Evolutionary conservation across 2,329 filamentous ascomycete genomes (phyloP), one percentile per base, ranked within the genome.

Genomic region (Fusarium foetens): DNA sequence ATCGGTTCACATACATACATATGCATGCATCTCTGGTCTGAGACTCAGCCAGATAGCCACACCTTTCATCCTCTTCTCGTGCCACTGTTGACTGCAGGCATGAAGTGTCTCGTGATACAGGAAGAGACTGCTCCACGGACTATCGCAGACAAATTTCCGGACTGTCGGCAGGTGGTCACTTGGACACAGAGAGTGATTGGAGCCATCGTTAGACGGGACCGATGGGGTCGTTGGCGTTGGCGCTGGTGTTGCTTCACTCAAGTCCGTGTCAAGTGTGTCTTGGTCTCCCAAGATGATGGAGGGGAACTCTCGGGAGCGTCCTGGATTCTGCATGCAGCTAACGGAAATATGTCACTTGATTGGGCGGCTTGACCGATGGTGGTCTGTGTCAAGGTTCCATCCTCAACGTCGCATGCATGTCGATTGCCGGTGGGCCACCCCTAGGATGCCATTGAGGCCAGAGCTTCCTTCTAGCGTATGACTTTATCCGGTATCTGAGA

Each of bases 321-420:
- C 72, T 70, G 57, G 70, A 61, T 75, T 70, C 62, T 74, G 73
- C 71, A 74, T 74, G 64, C 74, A 70, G 61, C 75, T 69, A 67
- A 57, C 49, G 51, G 25, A 49, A 58, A 43, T 19, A 42, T 52
- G 54, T 52, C 49, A 65, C 54, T 35, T 77, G 75, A 76, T 76
- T 77, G 75, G 75, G 42, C 43, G 46, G 54, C 49, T 54, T 45
- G 54, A 41, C 65, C 67, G 63, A 62, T 43, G 41, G 36, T 72
- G 68, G 73, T 65, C 59, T 52, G 64, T 66, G 60, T 64, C 51
- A 49, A 38, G 45, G 25, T 25, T 57, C 48, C 36, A 48, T 58
- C 51, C 29, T 29, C 54, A 49, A 51, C n/a, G 36, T 48, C 45
- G 59, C 52, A 57, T 72, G 64, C 63, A 70, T 63, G 64, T 67